Percentiles rank a stretch among this genome's conserved stretches.
Evolutionary conservation across 1,139 yeast genomes (phyloP).

Genomic region (Arxiozyma heterogenica): DNA sequence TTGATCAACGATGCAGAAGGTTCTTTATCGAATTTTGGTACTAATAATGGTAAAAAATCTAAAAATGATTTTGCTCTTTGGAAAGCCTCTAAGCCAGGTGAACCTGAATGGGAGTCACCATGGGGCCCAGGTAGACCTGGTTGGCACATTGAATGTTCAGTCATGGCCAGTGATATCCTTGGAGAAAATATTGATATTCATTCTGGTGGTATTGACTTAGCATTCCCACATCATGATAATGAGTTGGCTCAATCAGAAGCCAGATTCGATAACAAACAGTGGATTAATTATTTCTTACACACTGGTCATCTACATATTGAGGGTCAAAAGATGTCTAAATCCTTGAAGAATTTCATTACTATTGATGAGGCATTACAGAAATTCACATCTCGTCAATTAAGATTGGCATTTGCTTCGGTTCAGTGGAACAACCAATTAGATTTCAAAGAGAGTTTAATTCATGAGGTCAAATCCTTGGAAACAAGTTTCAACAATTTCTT

Average conservation of each 20-base stretch:
- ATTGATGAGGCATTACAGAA: slow-evolving; percentile 76
- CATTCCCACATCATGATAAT: slow-evolving; percentile 99
- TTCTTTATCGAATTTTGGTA: slow-evolving; percentile 48
- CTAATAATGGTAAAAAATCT: slow-evolving; percentile 51
- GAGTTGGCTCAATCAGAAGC: slow-evolving; percentile 98
- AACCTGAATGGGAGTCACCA: slow-evolving; percentile 89
- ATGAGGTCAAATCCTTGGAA: slow-evolving; percentile 72
- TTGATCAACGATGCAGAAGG: slow-evolving; percentile 96
- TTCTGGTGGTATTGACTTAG: slow-evolving; percentile 93
- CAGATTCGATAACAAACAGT: slow-evolving; percentile 75
- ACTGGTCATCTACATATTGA: slow-evolving; percentile 97
- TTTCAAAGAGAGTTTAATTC: slow-evolving; percentile 70
- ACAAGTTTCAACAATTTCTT: slow-evolving; percentile 71
- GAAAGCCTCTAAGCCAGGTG: slow-evolving; percentile 96
- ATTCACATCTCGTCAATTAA: slow-evolving; percentile 69
- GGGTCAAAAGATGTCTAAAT: slow-evolving; percentile 96
- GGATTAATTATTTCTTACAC: slow-evolving; percentile 95
- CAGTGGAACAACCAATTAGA: slow-evolving; percentile 92
- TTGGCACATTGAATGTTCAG: slow-evolving; percentile 99
- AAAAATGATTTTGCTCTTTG: slow-evolving; percentile 90
- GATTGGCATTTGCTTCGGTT: slow-evolving; percentile 82
- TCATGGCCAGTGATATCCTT: slow-evolving; percentile 88
- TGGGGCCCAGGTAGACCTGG: slow-evolving; percentile 99
- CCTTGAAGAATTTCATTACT: slow-evolving; percentile 88
- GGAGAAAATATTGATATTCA: slow-evolving; percentile 87